phyloP scores from a whole-genome alignment of 768 basidiomycete genomes.

The Pholiota molesta region DNA sequence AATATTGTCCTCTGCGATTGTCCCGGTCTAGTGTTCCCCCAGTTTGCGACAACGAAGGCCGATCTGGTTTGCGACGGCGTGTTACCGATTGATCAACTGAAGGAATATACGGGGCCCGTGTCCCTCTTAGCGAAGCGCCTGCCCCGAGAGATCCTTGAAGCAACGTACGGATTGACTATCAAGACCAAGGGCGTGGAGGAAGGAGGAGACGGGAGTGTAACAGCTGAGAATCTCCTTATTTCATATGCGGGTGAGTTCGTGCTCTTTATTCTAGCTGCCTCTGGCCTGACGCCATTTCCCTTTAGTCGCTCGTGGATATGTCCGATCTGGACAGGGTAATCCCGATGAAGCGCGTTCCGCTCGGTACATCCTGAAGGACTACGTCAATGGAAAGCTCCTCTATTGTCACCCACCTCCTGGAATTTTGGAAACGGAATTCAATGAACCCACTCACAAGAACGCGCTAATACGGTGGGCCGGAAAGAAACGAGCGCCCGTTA shows the following conservation, averaged over 20 bases:
- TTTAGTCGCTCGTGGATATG: slow-evolving; percentile 90
- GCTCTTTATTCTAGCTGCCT: slow-evolving; percentile 2
- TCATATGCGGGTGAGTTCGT: slow-evolving; percentile 86
- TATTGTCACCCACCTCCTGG: slow-evolving; percentile 91
- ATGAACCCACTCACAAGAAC: slow-evolving; percentile 65
- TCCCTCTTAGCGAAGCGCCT: slow-evolving; percentile 78
- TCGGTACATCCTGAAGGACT: slow-evolving; percentile 93
- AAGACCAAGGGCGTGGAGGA: slow-evolving; percentile 69
- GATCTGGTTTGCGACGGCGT: slow-evolving; percentile 97
- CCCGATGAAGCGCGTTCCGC: slow-evolving; percentile 96
- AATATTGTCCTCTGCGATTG: slow-evolving; percentile 92
- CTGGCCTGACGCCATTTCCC: slow-evolving; percentile 18
- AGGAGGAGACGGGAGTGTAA: slow-evolving; percentile 76
- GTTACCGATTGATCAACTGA: slow-evolving; percentile 95
- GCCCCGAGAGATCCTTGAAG: slow-evolving; percentile 84
- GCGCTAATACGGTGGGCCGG: slow-evolving; percentile 60
- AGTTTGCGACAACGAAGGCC: slow-evolving; percentile 96
- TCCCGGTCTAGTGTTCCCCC: slow-evolving; percentile 97
- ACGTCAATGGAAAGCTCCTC: slow-evolving; percentile 91
- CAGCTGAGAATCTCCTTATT: slow-evolving; percentile 81
- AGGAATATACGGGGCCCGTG: slow-evolving; percentile 87
- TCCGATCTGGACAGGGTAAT: slow-evolving; percentile 92
- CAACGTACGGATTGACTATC: slow-evolving; percentile 85
- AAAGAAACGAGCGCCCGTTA: slow-evolving; percentile 90
- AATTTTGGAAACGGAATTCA: slow-evolving; percentile 68